Conservation (phyloP, 2,329 filamentous ascomycete genomes). For the Aureobasidium sp. region DNA sequence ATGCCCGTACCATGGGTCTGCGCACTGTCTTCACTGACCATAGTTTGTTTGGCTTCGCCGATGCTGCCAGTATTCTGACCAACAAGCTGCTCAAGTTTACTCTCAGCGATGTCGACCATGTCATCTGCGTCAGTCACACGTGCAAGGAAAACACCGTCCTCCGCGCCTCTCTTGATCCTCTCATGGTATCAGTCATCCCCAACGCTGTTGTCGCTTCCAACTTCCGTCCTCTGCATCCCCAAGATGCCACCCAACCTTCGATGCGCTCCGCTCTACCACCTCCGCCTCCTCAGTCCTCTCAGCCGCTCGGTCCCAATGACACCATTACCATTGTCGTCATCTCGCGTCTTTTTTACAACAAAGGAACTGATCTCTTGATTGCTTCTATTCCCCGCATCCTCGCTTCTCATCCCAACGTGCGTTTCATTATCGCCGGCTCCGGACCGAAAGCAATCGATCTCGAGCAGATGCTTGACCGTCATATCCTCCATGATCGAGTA, state of each 20-base stretch:
- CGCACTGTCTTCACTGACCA: slow-evolving; percentile 97
- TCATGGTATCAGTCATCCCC: slow-evolving; percentile 96
- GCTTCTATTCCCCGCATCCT: slow-evolving; percentile 91
- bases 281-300: slow-evolving; percentile 49
- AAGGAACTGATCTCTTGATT: slow-evolving; percentile 94
- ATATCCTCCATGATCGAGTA: slow-evolving; percentile 76
- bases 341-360: slow-evolving; percentile 96
- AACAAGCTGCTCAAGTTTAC: slow-evolving; percentile 97
- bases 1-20: slow-evolving; percentile 92
- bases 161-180: slow-evolving; percentile 83
- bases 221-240: slow-evolving; percentile 64
- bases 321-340: slow-evolving; percentile 95
- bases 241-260: slow-evolving; percentile 29
- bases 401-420: slow-evolving; percentile 81
- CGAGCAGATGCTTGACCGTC: slow-evolving; percentile 86
- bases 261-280: slow-evolving; percentile 38
- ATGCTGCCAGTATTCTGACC: slow-evolving; percentile 89
- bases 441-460: slow-evolving; percentile 96
- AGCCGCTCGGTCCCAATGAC: slow-evolving; percentile 71
- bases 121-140: slow-evolving; percentile 96
- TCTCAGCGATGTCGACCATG: slow-evolving; percentile 93
- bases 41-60: slow-evolving; percentile 93
- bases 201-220: slow-evolving; percentile 97
- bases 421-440: slow-evolving; percentile 93
- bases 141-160: slow-evolving; percentile 98